Conservation (phyloP, 305 asterid genomes). For the Plantago coronopus region DNA sequence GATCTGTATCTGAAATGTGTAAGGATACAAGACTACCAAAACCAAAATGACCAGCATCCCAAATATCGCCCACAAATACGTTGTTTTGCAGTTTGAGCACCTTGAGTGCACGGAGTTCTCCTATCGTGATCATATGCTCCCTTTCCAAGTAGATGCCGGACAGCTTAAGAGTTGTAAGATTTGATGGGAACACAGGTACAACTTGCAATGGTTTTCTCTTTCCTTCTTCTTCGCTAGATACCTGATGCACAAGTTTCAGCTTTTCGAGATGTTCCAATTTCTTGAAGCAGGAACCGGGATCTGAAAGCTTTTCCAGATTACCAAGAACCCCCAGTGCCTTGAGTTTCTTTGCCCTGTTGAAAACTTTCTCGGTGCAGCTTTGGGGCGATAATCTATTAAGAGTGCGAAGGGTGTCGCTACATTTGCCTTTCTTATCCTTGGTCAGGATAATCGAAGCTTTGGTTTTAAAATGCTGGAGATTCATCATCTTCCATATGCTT, state of each 20-base stretch:
- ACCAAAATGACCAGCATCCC: not conserved
- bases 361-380: not conserved
- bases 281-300: not conserved
- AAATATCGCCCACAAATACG: not conserved
- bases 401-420: not conserved
- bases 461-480: slow-evolving; percentile 31
- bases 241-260: not conserved
- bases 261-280: not conserved
- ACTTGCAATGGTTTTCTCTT: no score
- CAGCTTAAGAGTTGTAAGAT: no score
- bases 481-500: slow-evolving; percentile 31
- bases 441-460: slow-evolving; percentile 26
- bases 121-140: not conserved
- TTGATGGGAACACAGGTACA: no score
- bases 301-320: not conserved
- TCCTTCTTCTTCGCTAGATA: not conserved
- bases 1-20: not conserved
- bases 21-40: not conserved
- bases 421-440: not conserved
- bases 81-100: slow-evolving; percentile 1
- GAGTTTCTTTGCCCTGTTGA: not conserved
- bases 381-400: slow-evolving; percentile 4
- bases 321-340: not conserved
- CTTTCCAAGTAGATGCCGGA: not conserved
- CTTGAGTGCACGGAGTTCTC: not conserved